These are phyloP conservation scores for Alopecurus myosuroides DNA, from an alignment of 176 grass and related monocot genomes.

Conservation along the genomic window DNA sequence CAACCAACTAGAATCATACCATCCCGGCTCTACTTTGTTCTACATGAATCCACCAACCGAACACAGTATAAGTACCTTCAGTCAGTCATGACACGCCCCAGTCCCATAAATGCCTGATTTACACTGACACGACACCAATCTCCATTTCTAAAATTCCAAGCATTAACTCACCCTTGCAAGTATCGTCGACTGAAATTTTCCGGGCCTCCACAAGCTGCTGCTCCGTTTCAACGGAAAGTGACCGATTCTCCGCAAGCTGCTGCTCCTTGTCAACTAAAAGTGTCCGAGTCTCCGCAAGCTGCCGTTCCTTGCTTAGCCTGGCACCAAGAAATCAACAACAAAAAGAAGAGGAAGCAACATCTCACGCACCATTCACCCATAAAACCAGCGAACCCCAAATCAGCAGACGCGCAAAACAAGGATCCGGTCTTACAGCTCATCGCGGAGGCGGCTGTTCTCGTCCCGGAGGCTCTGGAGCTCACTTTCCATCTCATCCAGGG, in stretches of 20 bases:
- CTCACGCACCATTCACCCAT: neutral
- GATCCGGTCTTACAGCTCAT: conserved; percentile 41
- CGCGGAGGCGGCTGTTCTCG: conserved; percentile 34
- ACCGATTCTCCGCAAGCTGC: conserved; percentile 2
- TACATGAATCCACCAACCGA: neutral
- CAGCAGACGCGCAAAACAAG: neutral
- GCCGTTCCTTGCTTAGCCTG: conserved; percentile 32
- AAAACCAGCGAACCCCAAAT: neutral
- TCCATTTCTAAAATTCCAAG: neutral
- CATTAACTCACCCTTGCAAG: conserved; percentile 23
- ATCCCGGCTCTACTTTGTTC: neutral
- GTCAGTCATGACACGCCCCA: neutral
- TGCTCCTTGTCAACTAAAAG: neutral
- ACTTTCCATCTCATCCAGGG: conserved; percentile 9
- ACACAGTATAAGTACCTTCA: neutral
- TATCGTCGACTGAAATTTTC: neutral
- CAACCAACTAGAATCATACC: neutral
- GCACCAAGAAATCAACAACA: conserved; percentile 9
- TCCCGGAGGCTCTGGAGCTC: conserved; percentile 36
- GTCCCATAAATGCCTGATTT: neutral
- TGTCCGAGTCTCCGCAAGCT: conserved; percentile 24
- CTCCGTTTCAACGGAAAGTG: neutral
- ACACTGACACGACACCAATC: neutral
- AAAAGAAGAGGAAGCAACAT: neutral
- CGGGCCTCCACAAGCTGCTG: neutral